phyloP scores from a whole-genome alignment of 208 protist genomes.

The Porcisia deanei region DNA sequence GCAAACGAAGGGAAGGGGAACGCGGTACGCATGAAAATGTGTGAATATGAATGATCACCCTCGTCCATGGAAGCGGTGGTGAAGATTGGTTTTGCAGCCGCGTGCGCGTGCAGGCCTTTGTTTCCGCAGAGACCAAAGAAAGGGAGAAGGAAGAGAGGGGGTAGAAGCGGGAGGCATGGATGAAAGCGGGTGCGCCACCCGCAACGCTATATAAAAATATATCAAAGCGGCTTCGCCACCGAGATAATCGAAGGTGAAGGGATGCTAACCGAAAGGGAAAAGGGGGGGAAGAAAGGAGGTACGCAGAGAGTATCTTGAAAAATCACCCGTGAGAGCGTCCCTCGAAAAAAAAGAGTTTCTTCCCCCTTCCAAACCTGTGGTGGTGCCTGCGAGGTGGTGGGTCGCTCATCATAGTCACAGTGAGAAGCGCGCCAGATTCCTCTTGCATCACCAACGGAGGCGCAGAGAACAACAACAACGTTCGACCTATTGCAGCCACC shows the following conservation, averaged over 20 bases:
- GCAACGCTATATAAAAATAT: not conserved
- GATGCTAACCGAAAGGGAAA: constrained; percentile 3
- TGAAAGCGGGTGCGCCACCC: not conserved
- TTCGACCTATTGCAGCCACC: not conserved
- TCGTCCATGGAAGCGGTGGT: not conserved
- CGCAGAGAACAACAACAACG: not conserved
- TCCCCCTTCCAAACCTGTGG: not conserved
- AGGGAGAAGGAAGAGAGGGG: not conserved
- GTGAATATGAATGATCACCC: not conserved
- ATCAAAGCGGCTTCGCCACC: constrained; percentile 14
- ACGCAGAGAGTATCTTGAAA: not conserved
- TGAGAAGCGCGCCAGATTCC: not conserved
- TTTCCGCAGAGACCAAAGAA: not conserved
- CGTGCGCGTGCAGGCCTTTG: not conserved
- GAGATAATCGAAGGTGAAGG: not conserved
- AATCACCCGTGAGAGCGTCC: too few relatives aligned
- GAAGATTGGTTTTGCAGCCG: not conserved
- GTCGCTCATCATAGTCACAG: not conserved
- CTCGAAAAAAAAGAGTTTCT: not conserved
- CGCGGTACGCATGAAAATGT: not conserved
- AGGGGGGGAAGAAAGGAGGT: not conserved
- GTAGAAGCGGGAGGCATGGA: not conserved
- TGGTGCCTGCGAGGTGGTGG: not conserved
- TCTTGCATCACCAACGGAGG: not conserved
- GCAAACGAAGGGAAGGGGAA: too few relatives aligned